Conservation (phyloP, 1,139 yeast species). For the Saccharomyces hybrid region DNA sequence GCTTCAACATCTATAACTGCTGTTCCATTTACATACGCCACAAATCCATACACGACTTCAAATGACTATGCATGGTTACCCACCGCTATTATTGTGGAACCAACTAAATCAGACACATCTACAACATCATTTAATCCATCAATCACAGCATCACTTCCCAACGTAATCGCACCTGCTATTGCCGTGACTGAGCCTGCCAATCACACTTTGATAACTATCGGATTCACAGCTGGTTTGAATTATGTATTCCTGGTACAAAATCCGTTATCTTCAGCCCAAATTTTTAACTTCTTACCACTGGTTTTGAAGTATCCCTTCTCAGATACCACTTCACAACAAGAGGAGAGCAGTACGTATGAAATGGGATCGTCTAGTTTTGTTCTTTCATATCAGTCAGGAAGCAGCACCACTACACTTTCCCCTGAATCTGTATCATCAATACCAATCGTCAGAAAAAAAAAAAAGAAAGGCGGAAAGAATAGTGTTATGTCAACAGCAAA, state of each 20-base stretch:
- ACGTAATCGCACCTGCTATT: slow-evolving; percentile 49
- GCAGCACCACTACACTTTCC: background rate
- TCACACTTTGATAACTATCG: slow-evolving; percentile 51
- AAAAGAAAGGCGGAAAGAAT: background rate
- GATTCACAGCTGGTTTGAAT: slow-evolving; percentile 55
- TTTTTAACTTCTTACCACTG: slow-evolving; percentile 57
- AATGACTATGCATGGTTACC: slow-evolving; percentile 14
- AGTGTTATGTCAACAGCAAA: background rate
- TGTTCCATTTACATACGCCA: background rate
- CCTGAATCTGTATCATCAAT: background rate
- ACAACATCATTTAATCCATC: slow-evolving; percentile 8
- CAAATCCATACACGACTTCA: background rate
- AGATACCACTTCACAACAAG: background rate
- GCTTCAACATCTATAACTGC: background rate
- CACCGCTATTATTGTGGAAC: slow-evolving; percentile 9
- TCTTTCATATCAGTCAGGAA: background rate
- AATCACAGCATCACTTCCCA: slow-evolving; percentile 40
- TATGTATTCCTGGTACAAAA: slow-evolving; percentile 61
- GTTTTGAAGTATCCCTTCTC: slow-evolving; percentile 48
- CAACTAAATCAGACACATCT: slow-evolving; percentile 2
- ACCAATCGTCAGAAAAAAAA: background rate
- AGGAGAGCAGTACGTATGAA: too few species aligned
- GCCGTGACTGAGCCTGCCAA: slow-evolving; percentile 27
- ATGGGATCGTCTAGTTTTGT: background rate
- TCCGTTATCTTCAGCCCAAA: slow-evolving; percentile 62